Conservation (phyloP, 768 basidiomycete species). For the Pleurotus tuoliensis region DNA sequence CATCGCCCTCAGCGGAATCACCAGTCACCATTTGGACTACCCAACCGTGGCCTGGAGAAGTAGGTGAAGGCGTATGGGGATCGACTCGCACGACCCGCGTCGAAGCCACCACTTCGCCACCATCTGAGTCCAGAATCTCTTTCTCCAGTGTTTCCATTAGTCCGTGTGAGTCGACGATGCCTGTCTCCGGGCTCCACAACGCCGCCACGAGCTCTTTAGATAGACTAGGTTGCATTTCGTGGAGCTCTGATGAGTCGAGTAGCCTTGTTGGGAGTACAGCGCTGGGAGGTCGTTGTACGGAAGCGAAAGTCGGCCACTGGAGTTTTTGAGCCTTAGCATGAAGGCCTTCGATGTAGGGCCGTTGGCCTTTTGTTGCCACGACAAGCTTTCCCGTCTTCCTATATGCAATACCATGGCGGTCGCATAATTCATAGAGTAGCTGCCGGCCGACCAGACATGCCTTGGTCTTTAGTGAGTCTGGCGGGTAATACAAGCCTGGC, state of each 20-base stretch:
- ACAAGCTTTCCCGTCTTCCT: conserved; percentile 86
- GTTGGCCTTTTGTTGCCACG: conserved; percentile 69
- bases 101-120: conserved; percentile 67
- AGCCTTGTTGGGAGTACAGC: conserved; percentile 60
- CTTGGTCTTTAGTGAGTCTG: conserved; percentile 76
- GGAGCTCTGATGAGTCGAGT: conserved; percentile 63
- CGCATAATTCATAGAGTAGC: conserved; percentile 77
- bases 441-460: conserved; percentile 85
- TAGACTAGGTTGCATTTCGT: conserved; percentile 81
- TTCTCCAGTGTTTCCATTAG: conserved; percentile 81
- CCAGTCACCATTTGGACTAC: conserved; percentile 77
- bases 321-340: conserved; percentile 58
- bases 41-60: conserved; percentile 64
- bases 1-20: conserved; percentile 33
- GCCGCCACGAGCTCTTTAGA: conserved; percentile 65
- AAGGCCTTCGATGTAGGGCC: conserved; percentile 65
- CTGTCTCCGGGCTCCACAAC: conserved; percentile 81
- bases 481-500: conserved; percentile 80
- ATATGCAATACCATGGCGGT: conserved; percentile 55
- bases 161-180: conserved; percentile 85
- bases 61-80: conserved; percentile 33
- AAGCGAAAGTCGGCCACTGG: conserved; percentile 38
- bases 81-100: conserved; percentile 89
- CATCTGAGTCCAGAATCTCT: conserved; percentile 71
- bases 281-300: conserved; percentile 11